Conservation (phyloP, 257 asterid species). For the Solanum virginianum region DNA sequence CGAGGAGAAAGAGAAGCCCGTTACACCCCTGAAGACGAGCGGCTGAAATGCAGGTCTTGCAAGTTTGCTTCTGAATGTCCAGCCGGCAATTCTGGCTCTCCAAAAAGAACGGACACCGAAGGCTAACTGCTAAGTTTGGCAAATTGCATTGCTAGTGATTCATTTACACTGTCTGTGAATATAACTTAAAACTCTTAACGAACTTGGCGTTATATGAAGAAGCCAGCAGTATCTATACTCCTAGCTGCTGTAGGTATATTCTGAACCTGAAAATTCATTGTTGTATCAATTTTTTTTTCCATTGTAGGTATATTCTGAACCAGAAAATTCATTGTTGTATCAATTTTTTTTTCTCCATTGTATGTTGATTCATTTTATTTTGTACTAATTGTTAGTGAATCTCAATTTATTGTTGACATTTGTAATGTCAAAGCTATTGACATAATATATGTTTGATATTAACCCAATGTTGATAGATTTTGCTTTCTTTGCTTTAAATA, state of each 20-base stretch:
- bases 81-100: conserved; percentile 14
- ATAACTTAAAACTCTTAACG: not conserved
- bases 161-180: not conserved
- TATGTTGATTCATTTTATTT: not conserved
- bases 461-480: not conserved
- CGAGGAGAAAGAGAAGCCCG: conserved; percentile 55
- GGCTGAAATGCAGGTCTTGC: conserved; percentile 81
- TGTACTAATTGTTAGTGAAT: not conserved
- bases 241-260: not conserved
- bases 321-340: not conserved
- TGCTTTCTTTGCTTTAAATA: too few relatives aligned
- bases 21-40: conserved; percentile 58
- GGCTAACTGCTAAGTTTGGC: not conserved
- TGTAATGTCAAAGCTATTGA: not conserved
- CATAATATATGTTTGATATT: not conserved
- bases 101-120: conserved; percentile 16
- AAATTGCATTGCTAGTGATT: not conserved
- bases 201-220: not conserved
- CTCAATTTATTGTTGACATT: not conserved
- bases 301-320: not conserved
- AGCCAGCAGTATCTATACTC: not conserved
- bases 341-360: not conserved
- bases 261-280: not conserved
- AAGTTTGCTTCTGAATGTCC: conserved; percentile 48
- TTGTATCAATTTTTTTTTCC: not conserved